These are phyloP conservation scores for Apodospora peruviana DNA, from an alignment of 495 filamentous ascomycete genomes.

Conservation along the genomic window DNA sequence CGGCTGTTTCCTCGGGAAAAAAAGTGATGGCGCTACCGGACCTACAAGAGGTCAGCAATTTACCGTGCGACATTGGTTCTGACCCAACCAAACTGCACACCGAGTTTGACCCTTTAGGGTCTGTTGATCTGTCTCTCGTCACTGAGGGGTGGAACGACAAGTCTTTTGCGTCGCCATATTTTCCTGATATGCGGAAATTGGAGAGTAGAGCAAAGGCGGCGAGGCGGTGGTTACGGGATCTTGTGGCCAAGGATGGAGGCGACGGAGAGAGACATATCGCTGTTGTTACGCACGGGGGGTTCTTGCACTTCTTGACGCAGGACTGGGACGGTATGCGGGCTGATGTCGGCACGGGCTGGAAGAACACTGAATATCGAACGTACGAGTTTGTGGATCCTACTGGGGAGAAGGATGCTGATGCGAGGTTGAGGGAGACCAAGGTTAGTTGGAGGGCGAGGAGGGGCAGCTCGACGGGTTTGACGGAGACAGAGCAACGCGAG, in stretches of 20 bases:
- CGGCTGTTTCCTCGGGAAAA: conserved; percentile 33
- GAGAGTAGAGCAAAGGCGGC: conserved; percentile 57
- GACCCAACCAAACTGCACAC: conserved; percentile 41
- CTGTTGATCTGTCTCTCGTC: conserved; percentile 59
- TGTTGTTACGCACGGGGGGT: conserved; percentile 47
- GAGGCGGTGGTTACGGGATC: conserved; percentile 61
- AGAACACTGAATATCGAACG: conserved; percentile 74
- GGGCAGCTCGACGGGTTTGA: conserved; percentile 41
- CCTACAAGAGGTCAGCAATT: conserved; percentile 70
- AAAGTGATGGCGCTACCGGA: conserved; percentile 69
- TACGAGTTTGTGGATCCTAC: conserved; percentile 60
- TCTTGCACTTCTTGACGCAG: conserved; percentile 67
- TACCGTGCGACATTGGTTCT: conserved; percentile 77
- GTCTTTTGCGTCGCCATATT: conserved; percentile 46
- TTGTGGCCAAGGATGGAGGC: conserved; percentile 31
- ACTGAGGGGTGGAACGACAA: conserved; percentile 68
- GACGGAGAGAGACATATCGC: conserved; percentile 52
- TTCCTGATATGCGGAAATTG: conserved; percentile 52
- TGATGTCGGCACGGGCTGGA: conserved; percentile 71
- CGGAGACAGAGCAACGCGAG: conserved; percentile 38
- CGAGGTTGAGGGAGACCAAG: conserved; percentile 54
- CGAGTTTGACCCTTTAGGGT: conserved; percentile 52
- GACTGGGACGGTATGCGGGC: conserved; percentile 66
- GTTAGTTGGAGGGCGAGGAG: conserved; percentile 48
- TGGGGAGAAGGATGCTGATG: conserved; percentile 52